Evolutionary conservation across 2,329 filamentous ascomycete genomes (phyloP), one percentile per base, ranked within the genome.

Genomic region (Calonectria pseudoturangicola): DNA sequence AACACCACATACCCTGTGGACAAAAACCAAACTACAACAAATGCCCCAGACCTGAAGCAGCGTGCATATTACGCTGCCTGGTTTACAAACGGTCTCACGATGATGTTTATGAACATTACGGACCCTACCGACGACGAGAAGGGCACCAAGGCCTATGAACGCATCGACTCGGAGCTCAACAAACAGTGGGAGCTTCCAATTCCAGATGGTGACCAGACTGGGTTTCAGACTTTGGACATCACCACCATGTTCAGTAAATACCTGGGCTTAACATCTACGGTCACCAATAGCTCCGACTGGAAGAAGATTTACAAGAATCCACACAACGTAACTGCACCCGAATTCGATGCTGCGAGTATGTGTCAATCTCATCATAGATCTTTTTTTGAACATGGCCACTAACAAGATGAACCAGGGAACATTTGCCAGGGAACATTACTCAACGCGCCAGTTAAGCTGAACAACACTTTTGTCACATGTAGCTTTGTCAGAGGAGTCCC

Each of bases 31-130:
- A 71, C 70, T 3, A 64, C 54, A 27, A 66, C 50, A 12, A 73
- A 73, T 39, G 39, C 43, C 15, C 71, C 71, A 18, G 48, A 71
- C 41, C 41, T 73, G 13, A 71, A 64, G 27, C 60, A 43, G 39
- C 78, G 86, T 21, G 87, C 87, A 2, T 87, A 86, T 70, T 83
- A 83, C 68, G 85, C 83, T 2, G 86, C 85, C 0, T 86, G 81
- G 81, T 68, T 85, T 6, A 83, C 82, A 36, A 88, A 88, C 73
- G 80, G 73, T 3, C 82, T 80, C 41, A 79, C 82, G 2, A 84
- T 85, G 82, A 27, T 83, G 7, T 85, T 80, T 64, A 71, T 85
- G 62, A 86, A 87, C 70, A 76, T 86, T 12, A 85, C 85, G 3
- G 76, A 79, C 27, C 68, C 66, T 8, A 74, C 63, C n/a, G 54